phyloP scores from a whole-genome alignment of 129 eudicot genomes.

The Flaveria trinervia region DNA sequence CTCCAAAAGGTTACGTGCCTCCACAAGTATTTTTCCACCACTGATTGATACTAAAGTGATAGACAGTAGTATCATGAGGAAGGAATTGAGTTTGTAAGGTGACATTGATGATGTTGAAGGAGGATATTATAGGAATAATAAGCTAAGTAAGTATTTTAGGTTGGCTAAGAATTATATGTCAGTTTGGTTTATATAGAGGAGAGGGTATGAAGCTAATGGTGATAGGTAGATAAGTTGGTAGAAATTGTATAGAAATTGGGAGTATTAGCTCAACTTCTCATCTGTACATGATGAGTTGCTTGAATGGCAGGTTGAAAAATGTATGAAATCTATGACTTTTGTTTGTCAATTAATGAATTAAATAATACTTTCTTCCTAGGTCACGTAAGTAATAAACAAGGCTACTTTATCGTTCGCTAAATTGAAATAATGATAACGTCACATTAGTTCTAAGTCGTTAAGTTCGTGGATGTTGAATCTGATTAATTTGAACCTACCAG shows the following conservation, averaged over 20 bases:
- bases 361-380: too few relatives aligned
- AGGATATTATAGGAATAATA: not conserved
- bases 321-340: too few relatives aligned
- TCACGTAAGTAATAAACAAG: too few relatives aligned
- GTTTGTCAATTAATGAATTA: too few relatives aligned
- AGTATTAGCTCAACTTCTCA: conserved; percentile 12
- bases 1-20: conserved; percentile 37
- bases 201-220: not conserved
- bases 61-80: conserved; percentile 16
- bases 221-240: not conserved
- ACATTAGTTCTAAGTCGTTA: too few relatives aligned
- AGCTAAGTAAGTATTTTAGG: not conserved
- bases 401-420: too few relatives aligned
- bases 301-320: not conserved
- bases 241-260: not conserved
- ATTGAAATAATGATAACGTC: too few relatives aligned
- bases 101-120: conserved; percentile 16
- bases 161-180: conserved; percentile 4
- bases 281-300: not conserved
- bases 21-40: not conserved
- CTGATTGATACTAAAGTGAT: conserved; percentile 18
- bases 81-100: conserved; percentile 4
- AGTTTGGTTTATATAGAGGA: not conserved
- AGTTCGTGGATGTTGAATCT: too few relatives aligned
- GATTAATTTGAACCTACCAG: too few relatives aligned